These are phyloP conservation scores for Myriangium duriaei DNA, from an alignment of 2,329 filamentous ascomycete species.

Conservation along the genomic window DNA sequence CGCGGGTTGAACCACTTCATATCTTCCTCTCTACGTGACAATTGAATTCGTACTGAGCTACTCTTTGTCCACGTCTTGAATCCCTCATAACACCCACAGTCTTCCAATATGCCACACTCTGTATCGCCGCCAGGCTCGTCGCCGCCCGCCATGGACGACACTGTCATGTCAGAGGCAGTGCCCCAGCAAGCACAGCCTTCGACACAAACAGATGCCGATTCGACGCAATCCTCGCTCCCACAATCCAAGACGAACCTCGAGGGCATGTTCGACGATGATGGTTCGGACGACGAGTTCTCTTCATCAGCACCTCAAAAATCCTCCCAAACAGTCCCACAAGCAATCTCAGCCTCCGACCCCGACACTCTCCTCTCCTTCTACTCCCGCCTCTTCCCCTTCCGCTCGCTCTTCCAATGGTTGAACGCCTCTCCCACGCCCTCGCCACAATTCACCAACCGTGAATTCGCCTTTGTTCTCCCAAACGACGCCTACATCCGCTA, in stretches of 20 bases:
- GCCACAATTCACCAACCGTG: constrained; percentile 80
- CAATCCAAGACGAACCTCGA: constrained; percentile 35
- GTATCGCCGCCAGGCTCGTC: constrained; percentile 27
- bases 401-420: constrained; percentile 92
- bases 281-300: constrained; percentile 45
- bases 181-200: constrained; percentile 10
- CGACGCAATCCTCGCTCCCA: constrained; percentile 12
- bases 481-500: constrained; percentile 90
- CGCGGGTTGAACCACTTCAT: not conserved
- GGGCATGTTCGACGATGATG: constrained; percentile 47
- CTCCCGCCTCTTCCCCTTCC: constrained; percentile 87
- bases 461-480: constrained; percentile 91
- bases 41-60: not conserved
- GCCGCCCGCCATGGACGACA: constrained; percentile 20
- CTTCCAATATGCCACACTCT: constrained; percentile 33
- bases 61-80: not conserved
- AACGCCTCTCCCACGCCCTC: constrained; percentile 82
- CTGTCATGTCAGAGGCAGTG: constrained; percentile 22
- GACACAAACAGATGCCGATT: constrained; percentile 10
- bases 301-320: constrained; percentile 39
- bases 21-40: not conserved
- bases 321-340: constrained; percentile 19
- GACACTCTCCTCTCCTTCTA: constrained; percentile 91
- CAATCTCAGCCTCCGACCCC: constrained; percentile 47
- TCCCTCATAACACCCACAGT: not conserved